phyloP scores from a whole-genome alignment of 805 yeast genomes.

The Candida insectorum region DNA sequence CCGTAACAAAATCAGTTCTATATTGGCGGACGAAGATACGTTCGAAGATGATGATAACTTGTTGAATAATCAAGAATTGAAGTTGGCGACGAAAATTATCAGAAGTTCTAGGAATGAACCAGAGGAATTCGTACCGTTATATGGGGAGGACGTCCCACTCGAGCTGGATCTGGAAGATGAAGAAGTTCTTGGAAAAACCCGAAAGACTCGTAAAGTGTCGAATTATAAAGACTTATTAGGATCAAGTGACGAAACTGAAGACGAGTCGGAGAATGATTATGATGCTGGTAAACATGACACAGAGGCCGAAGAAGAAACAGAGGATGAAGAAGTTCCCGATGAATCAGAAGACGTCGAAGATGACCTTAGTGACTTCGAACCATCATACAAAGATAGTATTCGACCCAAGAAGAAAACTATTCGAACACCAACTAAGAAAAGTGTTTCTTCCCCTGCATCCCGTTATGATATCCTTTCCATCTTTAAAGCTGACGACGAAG shows the following conservation, averaged over 20 bases:
- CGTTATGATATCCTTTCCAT: conserved; percentile 5
- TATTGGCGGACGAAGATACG: conserved; percentile 29
- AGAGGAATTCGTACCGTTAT: conserved; percentile 1
- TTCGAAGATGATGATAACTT: conserved; percentile 20
- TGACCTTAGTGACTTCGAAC: neutral
- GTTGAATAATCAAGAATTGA: conserved; percentile 36
- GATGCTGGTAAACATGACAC: conserved; percentile 5
- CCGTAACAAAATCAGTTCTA: conserved; percentile 23
- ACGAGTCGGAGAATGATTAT: conserved; percentile 2
- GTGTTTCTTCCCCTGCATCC: neutral
- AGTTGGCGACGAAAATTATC: conserved; percentile 43
- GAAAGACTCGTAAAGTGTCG: no score
- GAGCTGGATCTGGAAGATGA: conserved; percentile 14
- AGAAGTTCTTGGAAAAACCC: conserved; percentile 4
- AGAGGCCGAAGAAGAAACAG: conserved; percentile 6
- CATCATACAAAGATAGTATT: neutral
- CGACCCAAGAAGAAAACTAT: neutral
- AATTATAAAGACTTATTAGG: neutral
- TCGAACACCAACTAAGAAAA: neutral
- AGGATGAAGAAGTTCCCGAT: neutral
- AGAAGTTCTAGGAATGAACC: conserved; percentile 14
- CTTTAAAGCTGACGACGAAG: conserved; percentile 6
- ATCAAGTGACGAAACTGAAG: neutral
- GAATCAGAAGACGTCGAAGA: neutral
- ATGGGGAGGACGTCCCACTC: conserved; percentile 13